These are phyloP conservation scores for Aspergillus tamarii DNA, from an alignment of 2,329 filamentous ascomycete genomes.

Conservation along the genomic window DNA sequence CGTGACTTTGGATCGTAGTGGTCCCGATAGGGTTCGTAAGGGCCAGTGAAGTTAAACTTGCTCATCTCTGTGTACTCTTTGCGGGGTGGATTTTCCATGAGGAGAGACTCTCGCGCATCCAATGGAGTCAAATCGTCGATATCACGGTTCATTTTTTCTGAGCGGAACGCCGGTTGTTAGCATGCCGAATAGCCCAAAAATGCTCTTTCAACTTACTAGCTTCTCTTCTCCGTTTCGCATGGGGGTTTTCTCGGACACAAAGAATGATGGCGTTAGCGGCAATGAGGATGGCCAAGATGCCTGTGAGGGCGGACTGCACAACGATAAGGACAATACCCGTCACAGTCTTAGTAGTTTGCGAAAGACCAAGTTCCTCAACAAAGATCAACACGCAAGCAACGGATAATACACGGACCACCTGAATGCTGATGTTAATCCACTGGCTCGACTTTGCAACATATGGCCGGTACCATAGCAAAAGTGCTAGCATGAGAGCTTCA, in stretches of 20 bases:
- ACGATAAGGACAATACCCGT: slow-evolving; percentile 91
- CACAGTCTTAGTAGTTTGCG: slow-evolving; percentile 90
- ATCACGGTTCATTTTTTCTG: slow-evolving; percentile 77
- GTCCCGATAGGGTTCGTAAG: slow-evolving; percentile 46
- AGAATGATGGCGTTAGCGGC: slow-evolving; percentile 83
- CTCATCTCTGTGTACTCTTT: slow-evolving; percentile 41
- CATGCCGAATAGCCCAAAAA: neutral
- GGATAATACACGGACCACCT: slow-evolving; percentile 84
- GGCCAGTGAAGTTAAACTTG: slow-evolving; percentile 45
- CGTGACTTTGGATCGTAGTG: slow-evolving; percentile 27
- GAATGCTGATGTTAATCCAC: slow-evolving; percentile 91
- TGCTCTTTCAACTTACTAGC: slow-evolving; percentile 68
- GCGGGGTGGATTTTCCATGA: slow-evolving; percentile 63
- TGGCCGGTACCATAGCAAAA: slow-evolving; percentile 83
- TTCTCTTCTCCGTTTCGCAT: slow-evolving; percentile 85
- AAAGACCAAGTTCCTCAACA: slow-evolving; percentile 87
- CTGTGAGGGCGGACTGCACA: slow-evolving; percentile 85
- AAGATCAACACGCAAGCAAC: slow-evolving; percentile 89
- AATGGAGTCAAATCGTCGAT: slow-evolving; percentile 83
- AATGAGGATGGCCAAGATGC: slow-evolving; percentile 81
- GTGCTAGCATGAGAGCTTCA: slow-evolving; percentile 74
- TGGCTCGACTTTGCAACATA: slow-evolving; percentile 86
- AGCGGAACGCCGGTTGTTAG: slow-evolving; percentile 18
- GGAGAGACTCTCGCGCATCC: slow-evolving; percentile 70
- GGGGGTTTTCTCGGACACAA: slow-evolving; percentile 85